Base-by-base conservation (phyloP, 2,329 filamentous ascomycete genomes). In the Dactylellina leptospora region DNA sequence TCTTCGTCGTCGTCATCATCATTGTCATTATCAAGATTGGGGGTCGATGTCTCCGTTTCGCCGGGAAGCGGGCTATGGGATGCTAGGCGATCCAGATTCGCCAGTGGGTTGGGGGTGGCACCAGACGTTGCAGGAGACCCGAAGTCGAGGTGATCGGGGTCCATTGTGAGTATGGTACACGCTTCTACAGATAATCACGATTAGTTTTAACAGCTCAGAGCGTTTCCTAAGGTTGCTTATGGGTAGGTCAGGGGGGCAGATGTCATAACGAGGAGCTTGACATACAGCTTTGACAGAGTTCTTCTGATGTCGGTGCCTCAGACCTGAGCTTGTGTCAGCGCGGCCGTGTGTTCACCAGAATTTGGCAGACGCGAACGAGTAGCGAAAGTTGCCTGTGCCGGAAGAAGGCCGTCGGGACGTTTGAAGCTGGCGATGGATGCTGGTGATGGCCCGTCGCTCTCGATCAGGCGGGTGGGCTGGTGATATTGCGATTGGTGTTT, bases 1-100 rank as follows among this genome's bases (percentile, higher is more conserved):
- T 75, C 74, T 30, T 74, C 71, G n/a, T 73, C 70, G 59, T 74
- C 59, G 45, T 66, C 68, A 51, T 68, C 71, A 20, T 73, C 70
- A 63, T 72, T 59, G 45, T 66, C 68, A 56, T 68, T 51, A 16
- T 59, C 59, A 30, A 73, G 69, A 30, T 73, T 73, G 8, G 69
- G 69, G 33, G 60, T 66, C n/a, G 69, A 73, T 8, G 59, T 64
- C 42, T 66, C 69, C 28, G 69, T 73, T 66, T 64, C 69, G 55
- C 69, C 69, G 20, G 69, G 59, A 23, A 73, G 69, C 22, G 69
- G 69, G 25, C 60, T 73, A 10, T 73, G 60, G 11, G 69, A 73
- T 36, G 69, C 54, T 16, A 73, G 60, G 27, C 61, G 69, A 27
- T 73, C 69, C 20, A 73, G 47, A 47, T 73, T 64, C 20, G 69